Evolutionary conservation across 2,329 filamentous ascomycete genomes (phyloP), one percentile per base, ranked within the genome.

Genomic region (Aspergillus spinulosporus): DNA sequence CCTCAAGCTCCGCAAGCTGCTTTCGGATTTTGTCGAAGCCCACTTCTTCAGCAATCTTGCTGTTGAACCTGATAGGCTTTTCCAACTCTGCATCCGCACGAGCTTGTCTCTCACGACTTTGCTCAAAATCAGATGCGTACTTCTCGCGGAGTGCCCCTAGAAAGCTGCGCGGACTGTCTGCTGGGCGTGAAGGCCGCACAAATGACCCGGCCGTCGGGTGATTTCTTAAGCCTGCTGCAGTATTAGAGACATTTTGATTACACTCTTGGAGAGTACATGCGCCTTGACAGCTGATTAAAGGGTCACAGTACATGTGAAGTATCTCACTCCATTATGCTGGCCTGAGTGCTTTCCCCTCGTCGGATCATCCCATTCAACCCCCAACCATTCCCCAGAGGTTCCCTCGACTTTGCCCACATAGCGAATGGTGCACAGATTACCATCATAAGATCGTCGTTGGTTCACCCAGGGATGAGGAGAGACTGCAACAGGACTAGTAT

Each of bases 301-400:
- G 42, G 47, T 31, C 52, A 15, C 34, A 34, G 40, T 83, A 93
- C 93, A 96, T 64, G 81, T 78, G 68, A 97, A 97, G 71, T 97
- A 96, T 59, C 84, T 85, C 59, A 83, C 80, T 58, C 88, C 90
- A 61, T 88, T 86, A 74, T 95, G 86, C 59, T 88, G 86, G 57
- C 94, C 94, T 67, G 93, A 84, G 74, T 99, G 92, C 78, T 97
- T 97, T 59, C 94, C 94, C 66, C 92, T 83, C 37, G 80, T 82
- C 55, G 86, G 78, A 72, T 97, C 90, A 74, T 97, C 93, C 94
- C 94, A 99, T 81, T 99, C 94, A 47, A 97, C 90, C 46, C 94
- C 94, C 36, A 97, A 82, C 92, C 93, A 97, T 60, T 82, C 79
- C 48, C 91, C 90, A 43, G 83, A 80, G 7, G 91, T 92, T 63